Percentiles rank a stretch among this genome's conserved stretches.
These are phyloP conservation scores for Wickerhamomyces pijperi DNA, from an alignment of 805 yeast genomes.

Conservation along the genomic window DNA sequence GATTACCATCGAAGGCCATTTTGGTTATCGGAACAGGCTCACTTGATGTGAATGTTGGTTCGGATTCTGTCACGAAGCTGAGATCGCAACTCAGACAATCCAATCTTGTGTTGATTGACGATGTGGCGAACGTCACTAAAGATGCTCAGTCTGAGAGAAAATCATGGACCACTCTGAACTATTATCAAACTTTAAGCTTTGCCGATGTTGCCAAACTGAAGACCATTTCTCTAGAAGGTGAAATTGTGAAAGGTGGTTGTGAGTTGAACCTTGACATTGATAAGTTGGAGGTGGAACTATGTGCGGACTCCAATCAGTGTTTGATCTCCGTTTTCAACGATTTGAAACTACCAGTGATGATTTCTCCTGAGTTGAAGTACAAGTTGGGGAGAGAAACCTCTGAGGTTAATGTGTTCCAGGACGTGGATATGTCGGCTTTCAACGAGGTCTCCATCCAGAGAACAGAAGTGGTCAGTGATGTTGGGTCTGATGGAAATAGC, in stretches of 20 bases:
- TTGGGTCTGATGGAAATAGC: no score
- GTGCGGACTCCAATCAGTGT: conserved; percentile 81
- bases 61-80: conserved; percentile 24
- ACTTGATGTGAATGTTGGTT: conserved; percentile 32
- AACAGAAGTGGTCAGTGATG: no score
- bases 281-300: conserved; percentile 38
- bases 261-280: conserved; percentile 36
- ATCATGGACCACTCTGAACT: conserved; percentile 30
- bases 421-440: conserved; percentile 18
- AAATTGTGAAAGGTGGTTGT: conserved; percentile 21
- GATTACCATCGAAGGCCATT: conserved; percentile 41
- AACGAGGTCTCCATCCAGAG: no score
- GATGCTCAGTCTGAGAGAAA: conserved; percentile 7
- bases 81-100: conserved; percentile 40
- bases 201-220: conserved; percentile 38
- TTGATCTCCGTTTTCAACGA: conserved; percentile 58
- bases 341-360: conserved; percentile 54
- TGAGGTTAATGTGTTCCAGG: conserved; percentile 29
- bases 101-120: conserved; percentile 48
- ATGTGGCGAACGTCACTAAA: not conserved
- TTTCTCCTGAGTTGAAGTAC: conserved; percentile 50
- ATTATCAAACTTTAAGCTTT: conserved; percentile 37
- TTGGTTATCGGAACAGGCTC: conserved; percentile 44
- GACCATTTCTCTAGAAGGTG: conserved; percentile 14
- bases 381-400: conserved; percentile 20